Percentiles rank a stretch among this genome's conserved stretches.
Conservation (phyloP, 2,329 filamentous ascomycete species). For the Xenoacremonium recifei region DNA sequence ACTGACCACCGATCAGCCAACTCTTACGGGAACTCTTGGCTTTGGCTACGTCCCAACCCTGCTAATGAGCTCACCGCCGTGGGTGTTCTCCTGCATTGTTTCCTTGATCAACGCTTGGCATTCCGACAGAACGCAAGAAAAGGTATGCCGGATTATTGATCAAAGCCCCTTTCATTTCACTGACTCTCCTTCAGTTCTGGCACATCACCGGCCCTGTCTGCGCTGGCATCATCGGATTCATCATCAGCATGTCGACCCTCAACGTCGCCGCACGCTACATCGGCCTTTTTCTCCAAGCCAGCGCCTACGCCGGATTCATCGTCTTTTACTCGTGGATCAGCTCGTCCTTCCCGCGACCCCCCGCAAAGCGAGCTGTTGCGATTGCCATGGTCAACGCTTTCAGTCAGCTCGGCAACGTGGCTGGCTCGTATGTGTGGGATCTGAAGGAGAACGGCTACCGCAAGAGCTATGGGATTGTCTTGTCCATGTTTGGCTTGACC, state of each 20-base stretch:
- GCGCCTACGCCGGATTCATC: slow-evolving; percentile 57
- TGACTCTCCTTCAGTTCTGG: too few species aligned
- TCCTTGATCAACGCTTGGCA: slow-evolving; percentile 55
- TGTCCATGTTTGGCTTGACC: slow-evolving; percentile 62
- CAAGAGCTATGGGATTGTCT: slow-evolving; percentile 64
- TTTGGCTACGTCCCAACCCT: slow-evolving; percentile 52
- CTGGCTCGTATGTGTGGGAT: slow-evolving; percentile 63
- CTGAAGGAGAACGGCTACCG: slow-evolving; percentile 59
- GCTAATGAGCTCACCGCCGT: slow-evolving; percentile 57
- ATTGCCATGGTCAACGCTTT: slow-evolving; percentile 61
- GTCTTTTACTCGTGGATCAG: slow-evolving; percentile 60
- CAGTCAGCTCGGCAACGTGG: slow-evolving; percentile 57
- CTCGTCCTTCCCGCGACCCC: slow-evolving; percentile 56
- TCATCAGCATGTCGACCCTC: slow-evolving; percentile 58
- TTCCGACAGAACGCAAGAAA: slow-evolving; percentile 54
- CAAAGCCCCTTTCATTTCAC: neutral
- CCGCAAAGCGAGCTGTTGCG: slow-evolving; percentile 59
- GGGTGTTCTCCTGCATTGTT: slow-evolving; percentile 58
- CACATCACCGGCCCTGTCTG: slow-evolving; percentile 55
- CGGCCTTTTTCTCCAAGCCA: slow-evolving; percentile 58
- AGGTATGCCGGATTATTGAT: slow-evolving; percentile 30
- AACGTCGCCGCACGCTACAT: slow-evolving; percentile 58
- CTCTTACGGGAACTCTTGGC: slow-evolving; percentile 51
- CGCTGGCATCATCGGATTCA: slow-evolving; percentile 54
- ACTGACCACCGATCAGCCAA: slow-evolving; percentile 34